Conservation (phyloP, 768 basidiomycete species). For the Crassisporium funariophilum region DNA sequence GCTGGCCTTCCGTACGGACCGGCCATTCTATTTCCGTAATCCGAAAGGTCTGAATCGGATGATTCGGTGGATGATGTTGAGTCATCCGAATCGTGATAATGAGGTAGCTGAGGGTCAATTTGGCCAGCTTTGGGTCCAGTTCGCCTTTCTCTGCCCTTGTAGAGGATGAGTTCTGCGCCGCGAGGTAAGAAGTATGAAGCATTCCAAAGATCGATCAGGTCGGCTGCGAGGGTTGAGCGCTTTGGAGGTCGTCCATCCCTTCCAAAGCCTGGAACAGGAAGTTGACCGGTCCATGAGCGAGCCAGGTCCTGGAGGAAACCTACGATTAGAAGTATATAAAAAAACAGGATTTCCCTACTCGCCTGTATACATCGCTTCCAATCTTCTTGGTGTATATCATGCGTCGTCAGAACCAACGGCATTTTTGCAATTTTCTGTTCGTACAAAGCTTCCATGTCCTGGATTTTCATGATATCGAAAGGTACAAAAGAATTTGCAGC, state of each 20-base stretch:
- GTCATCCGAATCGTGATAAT: conserved; percentile 42
- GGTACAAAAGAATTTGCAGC: conserved; percentile 65
- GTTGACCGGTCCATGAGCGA: conserved; percentile 74
- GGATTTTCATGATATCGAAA: conserved; percentile 71
- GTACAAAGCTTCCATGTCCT: conserved; percentile 76
- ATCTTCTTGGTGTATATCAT: conserved; percentile 78
- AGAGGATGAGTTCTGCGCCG: conserved; percentile 79
- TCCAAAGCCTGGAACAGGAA: conserved; percentile 60
- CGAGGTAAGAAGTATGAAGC: conserved; percentile 71
- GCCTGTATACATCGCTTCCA: conserved; percentile 83
- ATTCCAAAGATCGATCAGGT: conserved; percentile 83
- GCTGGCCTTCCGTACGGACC: conserved; percentile 44
- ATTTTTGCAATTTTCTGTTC: conserved; percentile 63
- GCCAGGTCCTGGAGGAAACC: conserved; percentile 58
- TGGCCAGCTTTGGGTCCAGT: conserved; percentile 62
- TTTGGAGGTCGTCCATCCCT: conserved; percentile 53
- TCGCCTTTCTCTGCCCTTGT: conserved; percentile 75
- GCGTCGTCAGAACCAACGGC: conserved; percentile 70
- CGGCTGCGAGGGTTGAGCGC: conserved; percentile 61
- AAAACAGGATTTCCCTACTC: conserved; percentile 21
- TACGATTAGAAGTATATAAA: neutral
- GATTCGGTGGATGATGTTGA: conserved; percentile 41
- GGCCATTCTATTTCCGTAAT: conserved; percentile 28
- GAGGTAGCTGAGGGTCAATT: conserved; percentile 56
- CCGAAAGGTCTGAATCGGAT: conserved; percentile 38